Evolutionary conservation across 2,329 filamentous ascomycete genomes (phyloP), one percentile per base, ranked within the genome.

Genomic region (Xylariales sp.): DNA sequence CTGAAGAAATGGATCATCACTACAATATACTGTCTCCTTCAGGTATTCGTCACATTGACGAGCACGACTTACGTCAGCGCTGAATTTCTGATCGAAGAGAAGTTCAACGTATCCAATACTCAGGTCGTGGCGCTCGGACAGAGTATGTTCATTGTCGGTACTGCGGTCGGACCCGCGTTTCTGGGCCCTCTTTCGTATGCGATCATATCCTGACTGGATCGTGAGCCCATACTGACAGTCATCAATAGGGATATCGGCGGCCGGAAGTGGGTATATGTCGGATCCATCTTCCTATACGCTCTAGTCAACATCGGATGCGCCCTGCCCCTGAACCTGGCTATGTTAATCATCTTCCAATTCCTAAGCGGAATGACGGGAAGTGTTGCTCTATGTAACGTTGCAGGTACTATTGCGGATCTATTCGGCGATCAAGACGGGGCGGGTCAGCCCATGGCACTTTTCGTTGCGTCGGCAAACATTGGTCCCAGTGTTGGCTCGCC

Each of bases 201-300:
- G 24, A 27, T 27, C 8, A 27, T 27, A 27, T 27, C 24, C 11
- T 24, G 38, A 22, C 12, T 31, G 4, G 18, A 10, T 7, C 18
- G 19, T 4, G 18, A 9, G 10, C 29, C 19, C n/a, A 21, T 16
- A 21, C 8, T 42, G 14, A 21, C 34, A 42, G 31, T 34, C 31
- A n/a, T 24, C 18, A 14, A 32, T 25, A 21, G 61, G 39, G 65
- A 68, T 45, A 62, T 69, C 41, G 61, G 61, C 31, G 64, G 65
- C 18, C 58, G 64, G 5, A 69, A 68, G 58, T 68, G 64, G 65
- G 58, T 68, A 28, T 68, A 69, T 40, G 65, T 68, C 15, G 58
- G 40, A 4, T 60, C 60, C 14, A 61, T 62, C 40, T 48, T 50
- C 16, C 16, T 58, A 29, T 64, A 62, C 45, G 60, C 59, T 31